Evolutionary conservation across 176 grass and related monocot species (phyloP), one percentile per base, ranked within the genome.

Genomic region (Otatea glauca): DNA sequence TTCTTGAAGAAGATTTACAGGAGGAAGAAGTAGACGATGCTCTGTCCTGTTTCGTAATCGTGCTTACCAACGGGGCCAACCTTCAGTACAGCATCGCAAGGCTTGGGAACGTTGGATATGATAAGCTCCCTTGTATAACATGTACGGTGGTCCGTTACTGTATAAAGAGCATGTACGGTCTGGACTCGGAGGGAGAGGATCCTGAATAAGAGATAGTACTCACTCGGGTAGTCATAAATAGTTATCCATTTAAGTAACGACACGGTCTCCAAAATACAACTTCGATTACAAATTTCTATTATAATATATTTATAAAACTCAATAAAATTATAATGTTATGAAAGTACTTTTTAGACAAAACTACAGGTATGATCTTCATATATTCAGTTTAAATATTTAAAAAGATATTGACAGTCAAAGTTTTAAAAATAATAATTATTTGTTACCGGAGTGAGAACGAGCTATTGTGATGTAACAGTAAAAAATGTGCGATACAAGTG

Each of bases 1-100:
- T 93, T 93, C 5, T 34, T 90, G 59, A 93, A 84, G 70, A 93
- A 93, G 81, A 90, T 93, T 70, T 93, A 93, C 68, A 74, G 77
- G 86, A 90, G 91, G 77, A 93, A 86, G 77, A 93, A 88, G 70
- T 93, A 83, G 81, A 90, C 4, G 18, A 75, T n/a, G 24, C 35
- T 50, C 3, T 47, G 0, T 72, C 9, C 24, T 48, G 35, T n/a
- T 75, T 21, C 47, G 13, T 39, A 54, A 20, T 38, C 0, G 6
- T 62, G 41, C 24, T 59, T 85, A 32, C 59, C 23, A 32, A 74
- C 8, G 78, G 25, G 49, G 16, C 14, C 11, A 34, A 59, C 39
- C 63, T 16, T 38, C 44, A 54, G 17, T 43, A 35, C 21, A n/a
- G 5, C 29, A 70, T 55, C 58, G 24, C 42, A 35, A 34, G 17